Evolutionary conservation across 176 grass and related monocot species (phyloP).

Genomic region (Eleusine coracana): DNA sequence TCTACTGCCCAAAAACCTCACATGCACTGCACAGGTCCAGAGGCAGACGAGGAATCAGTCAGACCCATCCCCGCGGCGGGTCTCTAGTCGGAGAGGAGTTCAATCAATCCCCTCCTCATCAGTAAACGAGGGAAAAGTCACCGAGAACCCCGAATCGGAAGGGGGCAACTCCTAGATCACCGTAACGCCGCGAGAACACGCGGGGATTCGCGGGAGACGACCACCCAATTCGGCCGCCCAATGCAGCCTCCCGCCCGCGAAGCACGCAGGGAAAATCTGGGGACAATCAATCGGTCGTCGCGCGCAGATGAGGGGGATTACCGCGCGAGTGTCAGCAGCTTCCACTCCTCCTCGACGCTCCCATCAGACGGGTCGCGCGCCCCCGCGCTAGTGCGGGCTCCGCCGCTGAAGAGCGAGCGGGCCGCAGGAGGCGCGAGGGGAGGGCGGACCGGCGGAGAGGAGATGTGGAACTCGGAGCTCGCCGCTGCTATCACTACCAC

Average conservation of each 20-base stretch:
- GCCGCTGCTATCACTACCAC: background rate
- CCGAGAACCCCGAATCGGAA: background rate
- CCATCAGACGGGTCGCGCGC: background rate
- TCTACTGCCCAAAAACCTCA: background rate
- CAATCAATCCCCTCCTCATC: background rate
- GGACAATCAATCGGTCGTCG: background rate
- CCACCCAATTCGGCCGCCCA: conserved; percentile 16
- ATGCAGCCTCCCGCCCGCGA: conserved; percentile 27
- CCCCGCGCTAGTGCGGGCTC: background rate
- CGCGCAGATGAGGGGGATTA: background rate
- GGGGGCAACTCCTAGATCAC: conserved; percentile 44
- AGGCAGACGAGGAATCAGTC: background rate
- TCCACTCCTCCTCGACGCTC: conserved; percentile 3
- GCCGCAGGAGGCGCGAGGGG: too few relatives aligned
- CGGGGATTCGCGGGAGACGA: background rate
- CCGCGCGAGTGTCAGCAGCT: conserved; percentile 30
- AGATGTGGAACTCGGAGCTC: background rate
- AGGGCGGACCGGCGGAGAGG: background rate
- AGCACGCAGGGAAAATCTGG: background rate
- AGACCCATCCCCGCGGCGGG: background rate
- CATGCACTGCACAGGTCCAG: background rate
- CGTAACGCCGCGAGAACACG: background rate
- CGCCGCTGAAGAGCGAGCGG: background rate
- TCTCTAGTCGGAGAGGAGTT: background rate
- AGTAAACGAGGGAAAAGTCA: too few relatives aligned